Conservation (phyloP, 352 stramenopile species). For the Aphanomyces cochlioides region DNA sequence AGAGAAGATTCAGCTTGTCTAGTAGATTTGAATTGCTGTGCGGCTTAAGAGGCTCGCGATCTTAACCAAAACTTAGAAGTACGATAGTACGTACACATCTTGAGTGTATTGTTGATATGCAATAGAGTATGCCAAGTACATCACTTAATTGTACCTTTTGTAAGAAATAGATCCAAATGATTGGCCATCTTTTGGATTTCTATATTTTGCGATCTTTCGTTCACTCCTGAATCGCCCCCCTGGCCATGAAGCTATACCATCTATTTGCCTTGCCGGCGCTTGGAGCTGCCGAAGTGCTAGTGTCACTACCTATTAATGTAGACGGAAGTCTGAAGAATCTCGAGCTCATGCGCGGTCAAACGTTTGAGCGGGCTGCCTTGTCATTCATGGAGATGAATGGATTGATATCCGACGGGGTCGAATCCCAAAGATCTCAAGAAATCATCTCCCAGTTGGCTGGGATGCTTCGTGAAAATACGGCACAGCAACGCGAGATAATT, state of each 20-base stretch:
- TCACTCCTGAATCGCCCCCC: slow-evolving; percentile 6
- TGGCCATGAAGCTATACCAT: neutral
- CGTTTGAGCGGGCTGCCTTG: slow-evolving; percentile 52
- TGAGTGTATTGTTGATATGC: too few relatives aligned
- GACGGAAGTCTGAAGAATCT: slow-evolving; percentile 59
- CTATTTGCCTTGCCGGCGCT: neutral
- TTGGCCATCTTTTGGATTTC: slow-evolving; percentile 5
- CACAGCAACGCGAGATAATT: slow-evolving; percentile 39
- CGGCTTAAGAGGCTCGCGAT: too few relatives aligned
- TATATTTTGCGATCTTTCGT: slow-evolving; percentile 5
- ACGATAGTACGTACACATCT: too few relatives aligned
- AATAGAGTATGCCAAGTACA: too few relatives aligned
- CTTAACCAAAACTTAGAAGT: too few relatives aligned
- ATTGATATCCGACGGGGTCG: slow-evolving; percentile 42
- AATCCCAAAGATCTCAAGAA: slow-evolving; percentile 48
- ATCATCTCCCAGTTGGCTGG: slow-evolving; percentile 64
- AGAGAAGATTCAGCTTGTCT: too few relatives aligned
- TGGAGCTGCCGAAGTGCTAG: slow-evolving; percentile 45
- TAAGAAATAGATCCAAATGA: too few relatives aligned
- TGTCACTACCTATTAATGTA: slow-evolving; percentile 63
- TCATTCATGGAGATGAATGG: slow-evolving; percentile 63
- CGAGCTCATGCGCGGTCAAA: slow-evolving; percentile 65
- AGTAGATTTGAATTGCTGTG: too few relatives aligned
- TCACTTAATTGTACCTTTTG: too few relatives aligned
- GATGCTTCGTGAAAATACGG: slow-evolving; percentile 48